Base-by-base conservation (phyloP, 352 stramenopile genomes). In the Pythium volutum region DNA sequence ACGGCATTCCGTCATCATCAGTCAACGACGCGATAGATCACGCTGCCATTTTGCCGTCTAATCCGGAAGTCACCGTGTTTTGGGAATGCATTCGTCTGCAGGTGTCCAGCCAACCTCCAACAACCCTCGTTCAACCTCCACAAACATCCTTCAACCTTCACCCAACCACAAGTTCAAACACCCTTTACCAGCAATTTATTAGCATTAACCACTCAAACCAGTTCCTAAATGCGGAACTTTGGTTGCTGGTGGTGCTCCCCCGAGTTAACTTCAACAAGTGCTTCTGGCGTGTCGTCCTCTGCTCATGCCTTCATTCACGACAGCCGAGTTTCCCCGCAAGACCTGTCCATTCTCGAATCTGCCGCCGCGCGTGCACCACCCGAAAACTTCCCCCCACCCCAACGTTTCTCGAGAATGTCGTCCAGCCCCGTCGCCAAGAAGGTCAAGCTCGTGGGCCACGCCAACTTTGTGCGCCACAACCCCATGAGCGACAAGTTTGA, bases 401-500 rank as follows among this genome's bases (percentile, higher is more conserved):
- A 47, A 23, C 54, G n/a, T n/a, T n/a, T n/a, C n/a, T n/a, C n/a
- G n/a, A n/a, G n/a, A n/a, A 59, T 55, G 55, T 66, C 51, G 56
- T 49, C 15, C 50, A 56, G 39, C 41, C 46, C 52, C 48, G 55
- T 25, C 41, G 67, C 55, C 55, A 87, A 87, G 69, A 77, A 79
- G 62, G 62, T 81, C 42, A 67, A 81, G 63, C 79, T 93, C 66
- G 79, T 91, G 59, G 84, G 84, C 58, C 75, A 75, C 77, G 70
- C 80, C 59, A 85, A 90, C 72, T 93, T 91, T 62, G 71, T 81
- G 66, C 81, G 81, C 51, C 70, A 87, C 67, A 93, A 91, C 77
- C 79, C 80, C 26, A 81, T 75, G 69, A 78, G 71, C 57, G 84
- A 93, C 73, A 76, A 73, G 60, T 93, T 93, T 60, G 74, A 87